Percentiles rank a stretch among this genome's conserved stretches.
Evolutionary conservation across 2,329 filamentous ascomycete species (phyloP).

Genomic region (Verticillium zaregamsianum): DNA sequence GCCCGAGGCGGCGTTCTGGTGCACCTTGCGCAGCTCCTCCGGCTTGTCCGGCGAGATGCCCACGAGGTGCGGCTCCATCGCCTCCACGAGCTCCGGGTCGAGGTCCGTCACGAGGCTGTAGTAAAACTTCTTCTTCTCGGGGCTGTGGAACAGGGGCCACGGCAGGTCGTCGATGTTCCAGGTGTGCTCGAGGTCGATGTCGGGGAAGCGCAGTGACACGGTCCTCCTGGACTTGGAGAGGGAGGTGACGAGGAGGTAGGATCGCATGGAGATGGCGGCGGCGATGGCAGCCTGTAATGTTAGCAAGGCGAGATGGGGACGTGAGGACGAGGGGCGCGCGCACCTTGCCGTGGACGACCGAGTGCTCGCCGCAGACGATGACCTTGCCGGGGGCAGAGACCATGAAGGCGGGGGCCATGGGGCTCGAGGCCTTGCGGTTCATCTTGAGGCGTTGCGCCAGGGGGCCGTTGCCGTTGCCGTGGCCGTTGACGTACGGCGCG

Average conservation of each 20-base stretch:
- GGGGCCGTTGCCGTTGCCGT: slow-evolving; percentile 26
- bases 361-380: slow-evolving; percentile 96
- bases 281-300: slow-evolving; percentile 74
- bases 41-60: slow-evolving; percentile 63
- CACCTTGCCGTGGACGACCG: slow-evolving; percentile 95
- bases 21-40: slow-evolving; percentile 75
- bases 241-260: slow-evolving; percentile 92
- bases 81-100: slow-evolving; percentile 75
- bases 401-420: slow-evolving; percentile 88
- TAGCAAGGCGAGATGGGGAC: not conserved
- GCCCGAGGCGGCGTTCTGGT: slow-evolving; percentile 73
- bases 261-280: slow-evolving; percentile 89
- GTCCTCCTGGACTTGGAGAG: slow-evolving; percentile 89
- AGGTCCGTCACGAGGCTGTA: slow-evolving; percentile 83
- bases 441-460: slow-evolving; percentile 32
- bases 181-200: slow-evolving; percentile 83
- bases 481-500: slow-evolving; percentile 15
- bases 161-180: slow-evolving; percentile 94
- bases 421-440: slow-evolving; percentile 55
- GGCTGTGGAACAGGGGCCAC: slow-evolving; percentile 75
- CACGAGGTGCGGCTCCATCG: slow-evolving; percentile 74
- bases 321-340: slow-evolving; percentile 14
- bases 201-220: slow-evolving; percentile 83
- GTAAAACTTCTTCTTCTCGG: slow-evolving; percentile 89
- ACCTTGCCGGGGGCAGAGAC: slow-evolving; percentile 97